These are phyloP conservation scores for Thielaviopsis populi DNA, from an alignment of 2,329 filamentous ascomycete species.

Conservation along the genomic window DNA sequence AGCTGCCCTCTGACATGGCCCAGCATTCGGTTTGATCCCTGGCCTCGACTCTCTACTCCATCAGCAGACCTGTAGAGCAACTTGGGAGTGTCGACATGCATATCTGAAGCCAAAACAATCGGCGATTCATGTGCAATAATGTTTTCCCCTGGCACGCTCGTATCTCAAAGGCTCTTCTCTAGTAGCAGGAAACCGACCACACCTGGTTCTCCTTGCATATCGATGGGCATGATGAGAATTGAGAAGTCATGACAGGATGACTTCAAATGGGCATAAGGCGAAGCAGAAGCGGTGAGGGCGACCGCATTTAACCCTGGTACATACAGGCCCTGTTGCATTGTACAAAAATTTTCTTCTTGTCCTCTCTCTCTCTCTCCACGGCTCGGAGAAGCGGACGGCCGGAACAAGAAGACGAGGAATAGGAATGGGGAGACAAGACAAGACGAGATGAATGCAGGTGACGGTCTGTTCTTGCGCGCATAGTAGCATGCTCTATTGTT, in stretches of 20 bases:
- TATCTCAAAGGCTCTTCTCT: not conserved
- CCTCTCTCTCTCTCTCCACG: too few relatives aligned
- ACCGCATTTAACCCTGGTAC: not conserved
- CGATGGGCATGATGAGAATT: not conserved
- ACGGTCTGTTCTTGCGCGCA: not conserved
- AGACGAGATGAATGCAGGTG: not conserved
- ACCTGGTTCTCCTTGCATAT: not conserved
- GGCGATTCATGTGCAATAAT: not conserved
- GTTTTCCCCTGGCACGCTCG: not conserved
- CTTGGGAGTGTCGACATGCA: not conserved
- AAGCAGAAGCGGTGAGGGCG: not conserved
- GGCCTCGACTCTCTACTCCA: not conserved
- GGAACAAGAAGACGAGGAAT: not conserved
- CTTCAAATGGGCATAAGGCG: not conserved
- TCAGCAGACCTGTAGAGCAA: not conserved
- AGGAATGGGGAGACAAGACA: not conserved
- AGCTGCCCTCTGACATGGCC: not conserved
- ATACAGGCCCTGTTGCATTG: not conserved
- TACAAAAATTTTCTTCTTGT: too few relatives aligned
- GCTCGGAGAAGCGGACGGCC: too few relatives aligned
- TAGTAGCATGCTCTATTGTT: not conserved
- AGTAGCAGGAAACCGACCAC: not conserved
- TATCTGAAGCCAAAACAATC: not conserved
- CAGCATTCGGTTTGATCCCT: not conserved
- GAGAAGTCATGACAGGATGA: not conserved